Base-by-base conservation (phyloP, 2,329 filamentous ascomycete genomes). In the Aureobasidium musti region DNA sequence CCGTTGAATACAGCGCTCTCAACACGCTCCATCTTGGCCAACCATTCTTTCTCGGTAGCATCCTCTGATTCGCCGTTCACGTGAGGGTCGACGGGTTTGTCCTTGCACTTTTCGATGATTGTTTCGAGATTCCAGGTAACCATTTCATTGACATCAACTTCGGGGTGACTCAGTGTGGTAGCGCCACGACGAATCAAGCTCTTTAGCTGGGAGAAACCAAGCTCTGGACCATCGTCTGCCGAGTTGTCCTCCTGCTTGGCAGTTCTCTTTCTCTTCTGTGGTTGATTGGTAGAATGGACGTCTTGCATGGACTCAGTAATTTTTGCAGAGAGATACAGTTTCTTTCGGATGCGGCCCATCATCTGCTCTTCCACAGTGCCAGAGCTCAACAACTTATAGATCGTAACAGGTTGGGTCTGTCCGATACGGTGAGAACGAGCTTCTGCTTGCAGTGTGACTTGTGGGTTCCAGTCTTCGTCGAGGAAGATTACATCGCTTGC, bases 331-430 rank as follows among this genome's bases (percentile, higher is more conserved):
- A 88, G 77, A 68, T 87, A 87, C 0, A 87, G 76, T 74, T 88
- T 88, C 78, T 88, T 88, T 7, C 81, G 78, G n/a, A 86, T 82
- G 1, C 84, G 77, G 0, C 82, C 80, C 73, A 84, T 79, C 82
- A 86, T 86, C 67, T 86, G 84, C 68, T 85, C 82, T 68, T 86
- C 84, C 0, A 86, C 82, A 0, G 84, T 86, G 1, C 84, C 84
- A 64, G 82, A 81, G 0, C 84, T 83, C 68, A 83, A 84, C 0
- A 86, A 74, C 69, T 85, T 84, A 73, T 85, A 86, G 8, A 87
- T 78, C 0, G 82, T 84, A 0, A 86, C 83, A 17, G 81, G 79
- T 64, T 82, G 77, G 0, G 78, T 83, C 71, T 86, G 83, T 0
- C 84, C 84, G 45, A 86, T 85, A 1, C 84, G 77, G 66, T 86